Evolutionary conservation across 768 basidiomycete species (phyloP).

Genomic region (Boletellus sp.): DNA sequence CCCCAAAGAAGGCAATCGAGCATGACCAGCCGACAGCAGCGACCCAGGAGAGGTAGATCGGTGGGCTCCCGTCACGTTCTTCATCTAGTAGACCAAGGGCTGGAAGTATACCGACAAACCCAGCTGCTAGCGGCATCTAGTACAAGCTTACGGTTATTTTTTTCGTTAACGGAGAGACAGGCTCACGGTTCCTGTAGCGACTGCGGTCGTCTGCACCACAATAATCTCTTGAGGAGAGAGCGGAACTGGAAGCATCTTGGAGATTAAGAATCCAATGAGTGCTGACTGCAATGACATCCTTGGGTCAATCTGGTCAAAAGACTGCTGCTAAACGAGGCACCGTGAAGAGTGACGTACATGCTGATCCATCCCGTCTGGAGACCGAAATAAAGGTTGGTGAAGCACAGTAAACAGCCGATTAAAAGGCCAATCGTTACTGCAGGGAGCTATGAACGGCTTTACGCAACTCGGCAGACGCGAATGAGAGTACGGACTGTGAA

Average conservation of each 20-base stretch:
- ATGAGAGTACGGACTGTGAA: conserved; percentile 26
- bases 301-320: conserved; percentile 3
- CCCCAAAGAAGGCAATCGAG: conserved; percentile 94
- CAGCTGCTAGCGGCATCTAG: conserved; percentile 80
- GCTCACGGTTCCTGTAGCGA: conserved; percentile 75
- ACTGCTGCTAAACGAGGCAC: not conserved
- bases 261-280: conserved; percentile 85
- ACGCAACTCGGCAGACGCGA: not conserved
- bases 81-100: conserved; percentile 78
- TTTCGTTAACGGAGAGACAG: not conserved
- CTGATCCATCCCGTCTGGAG: conserved; percentile 89
- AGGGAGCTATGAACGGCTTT: conserved; percentile 27
- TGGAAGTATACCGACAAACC: conserved; percentile 91
- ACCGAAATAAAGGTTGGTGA: conserved; percentile 88
- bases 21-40: conserved; percentile 82
- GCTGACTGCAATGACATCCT: conserved; percentile 98
- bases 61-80: conserved; percentile 69
- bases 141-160: not conserved
- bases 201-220: conserved; percentile 92
- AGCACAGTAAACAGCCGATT: conserved; percentile 85
- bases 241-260: conserved; percentile 64
- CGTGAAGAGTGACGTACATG: conserved; percentile 49
- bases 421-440: conserved; percentile 76
- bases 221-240: conserved; percentile 91
- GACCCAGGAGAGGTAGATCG: conserved; percentile 71